Conservation (phyloP, 345 rosid species). For the Streptanthus diversifolius region DNA sequence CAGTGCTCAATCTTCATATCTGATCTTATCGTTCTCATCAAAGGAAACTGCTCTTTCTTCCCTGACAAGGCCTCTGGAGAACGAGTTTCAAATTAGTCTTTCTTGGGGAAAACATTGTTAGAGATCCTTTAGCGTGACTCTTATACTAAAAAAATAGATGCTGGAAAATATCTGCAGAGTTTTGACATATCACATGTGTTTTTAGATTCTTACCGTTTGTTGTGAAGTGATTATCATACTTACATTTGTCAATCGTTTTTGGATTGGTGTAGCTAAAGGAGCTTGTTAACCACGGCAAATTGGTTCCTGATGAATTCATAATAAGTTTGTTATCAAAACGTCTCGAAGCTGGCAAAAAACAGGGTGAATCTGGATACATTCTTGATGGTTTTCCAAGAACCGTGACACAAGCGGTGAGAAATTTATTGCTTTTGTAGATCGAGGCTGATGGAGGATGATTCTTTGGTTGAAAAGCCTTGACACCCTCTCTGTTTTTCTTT, state of each 20-base stretch:
- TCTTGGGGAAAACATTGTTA: too few species aligned
- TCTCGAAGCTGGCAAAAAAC: conserved; percentile 62
- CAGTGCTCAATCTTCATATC: background rate
- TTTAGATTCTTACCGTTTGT: background rate
- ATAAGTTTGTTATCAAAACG: conserved; percentile 75
- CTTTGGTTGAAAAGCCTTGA: background rate
- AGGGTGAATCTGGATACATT: conserved; percentile 91
- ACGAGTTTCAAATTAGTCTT: too few species aligned
- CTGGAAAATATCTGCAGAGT: background rate
- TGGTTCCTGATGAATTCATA: conserved; percentile 89
- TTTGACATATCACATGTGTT: background rate
- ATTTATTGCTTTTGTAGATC: conserved; percentile 3
- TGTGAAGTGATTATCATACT: background rate
- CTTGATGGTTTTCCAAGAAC: conserved; percentile 99
- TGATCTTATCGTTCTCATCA: background rate
- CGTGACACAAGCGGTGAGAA: conserved; percentile 83
- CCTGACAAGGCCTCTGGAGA: too few species aligned
- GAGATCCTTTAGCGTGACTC: background rate
- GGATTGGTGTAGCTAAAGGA: conserved; percentile 61
- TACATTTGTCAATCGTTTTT: background rate
- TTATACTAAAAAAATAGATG: background rate
- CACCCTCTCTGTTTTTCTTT: background rate
- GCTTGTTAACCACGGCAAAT: conserved; percentile 74
- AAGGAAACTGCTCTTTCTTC: background rate
- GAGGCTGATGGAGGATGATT: background rate